Evolutionary conservation across 257 asterid genomes (phyloP).

Genomic region (Solanum arcanum): DNA sequence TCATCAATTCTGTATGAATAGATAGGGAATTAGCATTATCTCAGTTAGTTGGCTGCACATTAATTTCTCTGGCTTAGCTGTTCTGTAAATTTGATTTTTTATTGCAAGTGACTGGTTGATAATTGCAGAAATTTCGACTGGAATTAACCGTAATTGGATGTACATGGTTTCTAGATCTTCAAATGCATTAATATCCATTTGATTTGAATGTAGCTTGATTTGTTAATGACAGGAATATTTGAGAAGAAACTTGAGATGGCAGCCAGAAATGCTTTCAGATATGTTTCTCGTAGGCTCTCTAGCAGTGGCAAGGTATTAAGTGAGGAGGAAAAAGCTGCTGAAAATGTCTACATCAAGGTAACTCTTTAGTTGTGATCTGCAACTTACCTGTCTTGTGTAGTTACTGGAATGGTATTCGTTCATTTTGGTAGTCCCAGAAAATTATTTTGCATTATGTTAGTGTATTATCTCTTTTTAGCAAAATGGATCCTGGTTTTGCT

Average conservation of each 20-base stretch:
- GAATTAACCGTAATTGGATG: neutral
- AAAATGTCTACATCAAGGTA: conserved; percentile 89
- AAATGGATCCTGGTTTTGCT: neutral
- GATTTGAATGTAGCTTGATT: neutral
- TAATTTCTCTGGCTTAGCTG: neutral
- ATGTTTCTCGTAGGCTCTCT: conserved; percentile 65
- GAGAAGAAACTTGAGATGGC: conserved; percentile 38
- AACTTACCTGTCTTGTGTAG: neutral
- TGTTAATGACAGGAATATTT: conserved; percentile 17
- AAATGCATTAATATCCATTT: neutral
- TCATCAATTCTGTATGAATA: neutral
- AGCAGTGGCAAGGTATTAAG: conserved; percentile 62
- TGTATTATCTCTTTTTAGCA: neutral
- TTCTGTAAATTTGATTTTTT: neutral
- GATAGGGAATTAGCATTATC: neutral
- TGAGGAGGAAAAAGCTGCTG: conserved; percentile 99
- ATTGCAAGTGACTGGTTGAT: neutral
- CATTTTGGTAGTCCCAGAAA: neutral
- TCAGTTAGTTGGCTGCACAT: neutral
- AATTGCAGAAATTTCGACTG: neutral
- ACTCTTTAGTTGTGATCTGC: neutral
- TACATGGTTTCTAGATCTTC: neutral
- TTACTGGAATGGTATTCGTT: neutral
- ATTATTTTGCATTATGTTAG: neutral
- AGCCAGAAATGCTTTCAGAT: conserved; percentile 55